Base-by-base conservation (phyloP, 192 early-diverging fungal species). In the Coemansia sp. region DNA sequence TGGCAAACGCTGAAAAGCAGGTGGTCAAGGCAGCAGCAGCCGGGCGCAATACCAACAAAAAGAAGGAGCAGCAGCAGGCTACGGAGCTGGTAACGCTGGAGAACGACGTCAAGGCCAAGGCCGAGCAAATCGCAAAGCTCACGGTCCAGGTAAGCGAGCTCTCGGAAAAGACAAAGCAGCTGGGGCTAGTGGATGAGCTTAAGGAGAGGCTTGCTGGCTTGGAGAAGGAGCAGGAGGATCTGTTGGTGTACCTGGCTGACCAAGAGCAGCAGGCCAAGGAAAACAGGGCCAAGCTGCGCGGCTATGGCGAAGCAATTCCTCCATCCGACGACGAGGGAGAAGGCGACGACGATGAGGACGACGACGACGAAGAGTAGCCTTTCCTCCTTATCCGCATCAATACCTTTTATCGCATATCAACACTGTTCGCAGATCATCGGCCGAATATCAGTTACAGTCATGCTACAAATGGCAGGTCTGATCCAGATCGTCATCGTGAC, bases 191-290 rank as follows among this genome's bases (percentile, higher is more conserved):
- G 40, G 77, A 66, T n/a, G 82, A 67, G 62, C 64, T 70, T 39
- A 86, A 66, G 65, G 90, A 44, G 69, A 82, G 66, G 62, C 34
- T 84, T 3, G 68, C 69, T 0, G 56, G 59, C 4, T 24, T 76
- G 24, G 87, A 88, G 70, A 87, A 86, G 61, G 92, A 94, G 66
- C 92, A 93, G 57, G 94, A 95, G 61, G 94, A 96, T 69, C 68
- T 95, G 61, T 79, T 95, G 39, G 88, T 94, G 34, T 92, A 87
- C 59, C 69, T 95, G 65, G 92, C 91, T 3, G 95, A 96, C 51
- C 93, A 93, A 69, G 93, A 95, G 63, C 85, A 85, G 33, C 85
- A 85, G 67, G 84, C 87, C 48, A 85, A 85, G 66, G 74, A 84
- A 34, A 82, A 85, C 68, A 83, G 87, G 16, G 69, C 68, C 29